phyloP scores from a whole-genome alignment of 805 yeast species.

The Suhomyces faveliae region DNA sequence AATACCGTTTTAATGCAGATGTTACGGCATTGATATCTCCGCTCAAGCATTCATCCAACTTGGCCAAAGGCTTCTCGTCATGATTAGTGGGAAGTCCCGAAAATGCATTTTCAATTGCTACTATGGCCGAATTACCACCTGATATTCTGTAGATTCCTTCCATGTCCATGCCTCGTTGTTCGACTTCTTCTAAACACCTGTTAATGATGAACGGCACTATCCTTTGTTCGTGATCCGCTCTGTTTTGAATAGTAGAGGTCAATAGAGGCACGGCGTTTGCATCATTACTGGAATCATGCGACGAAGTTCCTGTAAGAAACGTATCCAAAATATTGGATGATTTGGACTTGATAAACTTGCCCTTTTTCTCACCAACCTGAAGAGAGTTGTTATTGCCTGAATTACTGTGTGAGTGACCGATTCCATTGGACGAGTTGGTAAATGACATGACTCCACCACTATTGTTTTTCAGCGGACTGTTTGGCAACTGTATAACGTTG shows the following conservation, averaged over 20 bases:
- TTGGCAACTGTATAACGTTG: slow-evolving; percentile 14
- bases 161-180: slow-evolving; percentile 64
- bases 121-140: slow-evolving; percentile 73
- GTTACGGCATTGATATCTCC: slow-evolving; percentile 87
- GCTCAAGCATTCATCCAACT: slow-evolving; percentile 36
- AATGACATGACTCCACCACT: background rate
- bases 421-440: background rate
- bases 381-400: background rate
- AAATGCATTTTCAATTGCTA: slow-evolving; percentile 44
- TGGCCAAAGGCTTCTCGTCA: slow-evolving; percentile 34
- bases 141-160: slow-evolving; percentile 93
- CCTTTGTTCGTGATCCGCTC: slow-evolving; percentile 61
- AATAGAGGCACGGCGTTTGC: slow-evolving; percentile 32
- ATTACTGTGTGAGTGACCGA: background rate
- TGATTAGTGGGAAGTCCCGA: slow-evolving; percentile 26
- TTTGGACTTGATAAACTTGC: slow-evolving; percentile 38
- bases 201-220: slow-evolving; percentile 69
- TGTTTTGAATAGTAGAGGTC: slow-evolving; percentile 57
- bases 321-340: slow-evolving; percentile 47
- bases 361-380: slow-evolving; percentile 13
- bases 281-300: slow-evolving; percentile 9
- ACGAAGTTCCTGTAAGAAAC: slow-evolving; percentile 19
- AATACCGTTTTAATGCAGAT: slow-evolving; percentile 80
- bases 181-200: slow-evolving; percentile 74
- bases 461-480: slow-evolving; percentile 5